A percentile compares a stretch with the other conserved stretches of the same genome.
Conservation (phyloP, 2,329 filamentous ascomycete species). For the Hymenoscyphus scutula region DNA sequence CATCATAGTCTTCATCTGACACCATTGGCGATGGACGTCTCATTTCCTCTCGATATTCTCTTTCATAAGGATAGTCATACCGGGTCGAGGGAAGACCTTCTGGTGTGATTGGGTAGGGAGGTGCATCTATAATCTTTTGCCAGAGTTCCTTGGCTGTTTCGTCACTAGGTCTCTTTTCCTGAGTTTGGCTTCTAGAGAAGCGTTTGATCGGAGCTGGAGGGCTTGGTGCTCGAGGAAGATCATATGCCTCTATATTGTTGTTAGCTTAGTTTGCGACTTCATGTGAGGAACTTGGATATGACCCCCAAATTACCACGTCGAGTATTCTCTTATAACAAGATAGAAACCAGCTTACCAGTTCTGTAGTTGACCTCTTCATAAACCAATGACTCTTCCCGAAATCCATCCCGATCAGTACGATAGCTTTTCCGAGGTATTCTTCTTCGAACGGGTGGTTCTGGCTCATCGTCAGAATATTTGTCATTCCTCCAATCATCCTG, state of each 20-base stretch:
- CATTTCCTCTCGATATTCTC: background rate
- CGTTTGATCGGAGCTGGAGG: constrained; percentile 15
- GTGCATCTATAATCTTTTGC: background rate
- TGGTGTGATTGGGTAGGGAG: background rate
- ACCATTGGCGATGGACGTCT: too few relatives aligned
- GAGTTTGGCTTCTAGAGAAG: background rate
- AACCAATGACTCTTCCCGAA: constrained; percentile 4
- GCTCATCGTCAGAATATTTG: background rate
- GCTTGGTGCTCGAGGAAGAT: constrained; percentile 16
- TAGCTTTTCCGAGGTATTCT: background rate
- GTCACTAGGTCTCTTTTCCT: background rate
- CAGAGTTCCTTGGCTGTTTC: background rate
- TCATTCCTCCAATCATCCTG: constrained; percentile 21
- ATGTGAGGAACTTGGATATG: background rate
- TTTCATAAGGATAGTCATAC: background rate
- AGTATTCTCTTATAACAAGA: too few relatives aligned
- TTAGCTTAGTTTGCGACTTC: constrained; percentile 7
- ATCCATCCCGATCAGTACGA: constrained; percentile 12
- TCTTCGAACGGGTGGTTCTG: background rate
- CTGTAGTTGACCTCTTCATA: constrained; percentile 15
- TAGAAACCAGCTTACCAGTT: constrained; percentile 3
- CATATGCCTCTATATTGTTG: constrained; percentile 4
- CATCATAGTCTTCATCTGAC: too few relatives aligned
- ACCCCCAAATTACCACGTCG: too few relatives aligned
- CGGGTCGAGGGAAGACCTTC: background rate